Percentiles rank a stretch among this genome's conserved stretches.
Evolutionary conservation across 306 rosid species (phyloP).

Genomic region (Erythrophleum fordii): DNA sequence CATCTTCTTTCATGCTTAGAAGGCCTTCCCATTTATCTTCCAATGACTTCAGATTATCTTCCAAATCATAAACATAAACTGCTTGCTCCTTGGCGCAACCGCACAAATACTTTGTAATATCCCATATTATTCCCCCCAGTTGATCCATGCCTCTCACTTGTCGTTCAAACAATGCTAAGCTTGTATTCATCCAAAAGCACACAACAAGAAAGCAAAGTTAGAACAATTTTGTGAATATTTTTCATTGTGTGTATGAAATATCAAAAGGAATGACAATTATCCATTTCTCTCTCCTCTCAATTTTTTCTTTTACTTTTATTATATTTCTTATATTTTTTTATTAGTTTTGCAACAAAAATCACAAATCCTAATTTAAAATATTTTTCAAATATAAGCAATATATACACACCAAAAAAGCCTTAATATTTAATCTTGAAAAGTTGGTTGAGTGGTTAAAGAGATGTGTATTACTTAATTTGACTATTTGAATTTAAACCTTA

Average conservation of each 20-base stretch:
- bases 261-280: neutral
- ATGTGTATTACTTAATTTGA: no score
- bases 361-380: no score
- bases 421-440: no score
- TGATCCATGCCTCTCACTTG: slow-evolving; percentile 36
- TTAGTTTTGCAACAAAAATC: no score
- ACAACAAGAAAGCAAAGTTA: neutral
- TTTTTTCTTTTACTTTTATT: no score
- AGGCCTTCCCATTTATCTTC: neutral
- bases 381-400: no score
- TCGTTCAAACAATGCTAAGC: neutral
- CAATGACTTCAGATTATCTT: neutral
- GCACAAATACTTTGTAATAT: neutral
- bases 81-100: neutral
- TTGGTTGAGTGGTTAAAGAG: no score
- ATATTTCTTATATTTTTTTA: neutral
- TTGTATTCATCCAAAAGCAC: neutral
- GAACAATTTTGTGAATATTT: neutral
- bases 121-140: neutral
- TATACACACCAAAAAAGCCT: no score
- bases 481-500: no score
- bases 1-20: neutral
- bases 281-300: no score
- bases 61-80: slow-evolving; percentile 5
- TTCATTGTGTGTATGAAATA: no score